phyloP scores from a whole-genome alignment of 2,329 filamentous ascomycete species.

The Fusarium udum region DNA sequence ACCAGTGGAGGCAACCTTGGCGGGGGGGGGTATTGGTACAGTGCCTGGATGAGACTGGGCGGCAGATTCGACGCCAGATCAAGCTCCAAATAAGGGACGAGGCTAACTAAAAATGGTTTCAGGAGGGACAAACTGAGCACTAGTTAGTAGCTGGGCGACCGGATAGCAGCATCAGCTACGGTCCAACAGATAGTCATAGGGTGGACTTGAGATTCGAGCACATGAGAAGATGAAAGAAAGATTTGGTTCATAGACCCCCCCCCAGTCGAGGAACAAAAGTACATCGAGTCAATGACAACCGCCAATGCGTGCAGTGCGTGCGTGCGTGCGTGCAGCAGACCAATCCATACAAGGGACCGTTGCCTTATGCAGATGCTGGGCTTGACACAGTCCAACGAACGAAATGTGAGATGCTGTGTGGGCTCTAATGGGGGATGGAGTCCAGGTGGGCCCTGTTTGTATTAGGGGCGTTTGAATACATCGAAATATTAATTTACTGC shows the following conservation, averaged over 20 bases:
- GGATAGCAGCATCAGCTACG: conserved; percentile 14
- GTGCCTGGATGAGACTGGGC: conserved; percentile 6
- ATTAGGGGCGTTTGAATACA: conserved; percentile 35
- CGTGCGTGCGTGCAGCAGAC: background rate
- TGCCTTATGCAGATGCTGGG: conserved; percentile 11
- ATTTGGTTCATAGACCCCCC: background rate
- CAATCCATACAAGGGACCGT: conserved; percentile 19
- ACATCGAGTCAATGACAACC: conserved; percentile 13
- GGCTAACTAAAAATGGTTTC: conserved; percentile 16
- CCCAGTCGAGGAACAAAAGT: background rate
- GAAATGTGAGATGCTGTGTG: conserved; percentile 22
- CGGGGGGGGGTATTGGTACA: conserved; percentile 3
- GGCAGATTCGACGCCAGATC: conserved; percentile 25
- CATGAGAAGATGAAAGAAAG: background rate
- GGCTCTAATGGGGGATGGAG: conserved; percentile 25
- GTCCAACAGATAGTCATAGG: background rate
- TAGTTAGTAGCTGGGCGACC: conserved; percentile 15
- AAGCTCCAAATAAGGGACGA: conserved; percentile 16
- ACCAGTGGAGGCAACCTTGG: conserved; percentile 21
- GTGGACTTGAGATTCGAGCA: background rate
- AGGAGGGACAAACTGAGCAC: conserved; percentile 7
- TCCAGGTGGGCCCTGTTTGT: conserved; percentile 26
- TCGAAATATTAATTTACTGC: conserved; percentile 26
- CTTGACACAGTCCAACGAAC: conserved; percentile 19
- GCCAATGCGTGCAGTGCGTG: background rate